These are phyloP conservation scores for Elsinoe necatrix DNA, from an alignment of 2,329 filamentous ascomycete species.

Conservation along the genomic window DNA sequence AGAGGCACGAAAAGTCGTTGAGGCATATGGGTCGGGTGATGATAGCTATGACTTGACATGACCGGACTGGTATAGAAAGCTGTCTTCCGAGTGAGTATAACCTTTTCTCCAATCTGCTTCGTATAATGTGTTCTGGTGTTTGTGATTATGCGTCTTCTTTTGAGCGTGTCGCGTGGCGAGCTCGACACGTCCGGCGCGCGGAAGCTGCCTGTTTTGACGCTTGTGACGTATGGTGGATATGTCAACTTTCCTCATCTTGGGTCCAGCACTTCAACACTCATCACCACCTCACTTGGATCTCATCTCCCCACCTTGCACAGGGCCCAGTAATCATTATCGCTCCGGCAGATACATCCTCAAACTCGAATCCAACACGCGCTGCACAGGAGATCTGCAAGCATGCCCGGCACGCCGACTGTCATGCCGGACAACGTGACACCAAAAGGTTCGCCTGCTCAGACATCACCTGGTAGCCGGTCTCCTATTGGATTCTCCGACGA, in stretches of 20 bases:
- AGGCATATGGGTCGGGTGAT: neutral
- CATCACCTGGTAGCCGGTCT: neutral
- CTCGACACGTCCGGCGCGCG: neutral
- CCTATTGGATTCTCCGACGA: neutral
- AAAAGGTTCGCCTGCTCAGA: neutral
- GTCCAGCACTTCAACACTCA: no score
- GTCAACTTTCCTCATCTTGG: neutral
- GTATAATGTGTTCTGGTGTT: no score
- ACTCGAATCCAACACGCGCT: no score
- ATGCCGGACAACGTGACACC: neutral
- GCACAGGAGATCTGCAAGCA: no score
- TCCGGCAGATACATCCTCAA: no score
- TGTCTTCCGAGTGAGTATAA: neutral
- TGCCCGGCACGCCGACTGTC: no score
- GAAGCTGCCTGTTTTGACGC: neutral
- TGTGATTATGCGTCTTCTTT: no score
- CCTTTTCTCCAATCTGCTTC: neutral
- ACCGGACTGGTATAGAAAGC: neutral
- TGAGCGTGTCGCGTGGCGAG: neutral
- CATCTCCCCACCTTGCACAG: no score
- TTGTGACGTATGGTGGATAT: neutral
- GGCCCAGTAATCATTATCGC: no score
- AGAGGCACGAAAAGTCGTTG: neutral
- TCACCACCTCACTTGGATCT: no score
- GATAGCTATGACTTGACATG: slow-evolving; percentile 10